phyloP scores from a whole-genome alignment of 768 basidiomycete species.

The Kwoniella heveanensis region DNA sequence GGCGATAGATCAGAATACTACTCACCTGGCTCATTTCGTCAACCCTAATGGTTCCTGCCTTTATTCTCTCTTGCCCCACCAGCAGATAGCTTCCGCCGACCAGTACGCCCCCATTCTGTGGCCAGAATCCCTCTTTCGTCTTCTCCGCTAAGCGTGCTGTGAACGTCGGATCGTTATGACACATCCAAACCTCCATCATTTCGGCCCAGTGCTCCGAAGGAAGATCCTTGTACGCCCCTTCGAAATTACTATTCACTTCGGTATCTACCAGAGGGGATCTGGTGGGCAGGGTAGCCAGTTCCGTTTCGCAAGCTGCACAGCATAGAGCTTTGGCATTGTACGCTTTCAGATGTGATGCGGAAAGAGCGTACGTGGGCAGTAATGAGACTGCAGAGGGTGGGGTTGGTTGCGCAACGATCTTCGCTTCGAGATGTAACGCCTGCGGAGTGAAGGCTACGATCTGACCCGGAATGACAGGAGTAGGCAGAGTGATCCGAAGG shows the following conservation, averaged over 20 bases:
- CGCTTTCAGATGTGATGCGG: conserved; percentile 34
- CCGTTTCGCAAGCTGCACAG: conserved; percentile 41
- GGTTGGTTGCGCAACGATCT: conserved; percentile 32
- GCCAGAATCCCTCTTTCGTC: conserved; percentile 75
- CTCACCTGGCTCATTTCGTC: conserved; percentile 64
- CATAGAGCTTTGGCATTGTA: conserved; percentile 29
- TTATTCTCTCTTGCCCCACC: conserved; percentile 67
- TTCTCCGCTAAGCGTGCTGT: conserved; percentile 68
- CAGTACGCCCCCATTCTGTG: conserved; percentile 68
- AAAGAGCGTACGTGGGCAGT: conserved; percentile 35
- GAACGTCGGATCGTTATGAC: conserved; percentile 84
- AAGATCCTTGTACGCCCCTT: conserved; percentile 70
- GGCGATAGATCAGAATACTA: conserved; percentile 27
- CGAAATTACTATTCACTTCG: conserved; percentile 6
- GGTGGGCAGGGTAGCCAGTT: conserved; percentile 21
- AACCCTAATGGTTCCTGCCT: conserved; percentile 59
- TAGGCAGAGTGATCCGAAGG: conserved; percentile 30
- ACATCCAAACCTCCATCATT: conserved; percentile 97
- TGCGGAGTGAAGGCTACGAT: conserved; percentile 21
- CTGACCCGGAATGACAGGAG: conserved; percentile 28
- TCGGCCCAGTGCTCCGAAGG: conserved; percentile 98
- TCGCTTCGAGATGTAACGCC: conserved; percentile 35
- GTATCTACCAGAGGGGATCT: not conserved
- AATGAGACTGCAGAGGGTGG: conserved; percentile 9
- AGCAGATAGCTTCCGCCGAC: conserved; percentile 89